phyloP scores from a whole-genome alignment of 2,329 filamentous ascomycete genomes.

The Trichoderma afroharzianum region DNA sequence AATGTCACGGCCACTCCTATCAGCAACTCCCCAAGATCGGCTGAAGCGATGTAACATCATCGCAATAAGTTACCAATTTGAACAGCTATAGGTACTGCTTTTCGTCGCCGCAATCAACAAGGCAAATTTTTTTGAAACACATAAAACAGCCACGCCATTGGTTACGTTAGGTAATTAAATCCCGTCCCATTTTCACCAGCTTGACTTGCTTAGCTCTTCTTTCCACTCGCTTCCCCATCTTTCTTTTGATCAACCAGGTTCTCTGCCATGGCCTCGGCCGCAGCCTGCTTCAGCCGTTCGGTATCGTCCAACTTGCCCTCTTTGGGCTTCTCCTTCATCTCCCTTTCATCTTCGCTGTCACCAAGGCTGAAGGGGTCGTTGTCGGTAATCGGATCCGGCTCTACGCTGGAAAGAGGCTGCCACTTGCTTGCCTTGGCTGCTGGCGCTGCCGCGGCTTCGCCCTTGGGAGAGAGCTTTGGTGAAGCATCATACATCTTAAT shows the following conservation, averaged over 20 bases:
- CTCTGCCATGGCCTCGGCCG: constrained; percentile 58
- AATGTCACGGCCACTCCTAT: neutral
- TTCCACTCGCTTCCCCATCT: constrained; percentile 30
- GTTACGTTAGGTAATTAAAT: neutral
- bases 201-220: constrained; percentile 31
- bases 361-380: constrained; percentile 96
- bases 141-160: constrained; percentile 8
- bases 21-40: neutral
- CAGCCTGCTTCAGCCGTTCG: constrained; percentile 63
- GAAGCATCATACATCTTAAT: constrained; percentile 71
- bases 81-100: neutral
- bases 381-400: constrained; percentile 79
- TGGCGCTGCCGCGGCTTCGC: constrained; percentile 41
- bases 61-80: neutral
- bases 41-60: neutral
- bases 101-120: neutral
- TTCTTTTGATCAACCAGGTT: constrained; percentile 44
- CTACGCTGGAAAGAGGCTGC: constrained; percentile 82
- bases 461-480: constrained; percentile 53
- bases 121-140: neutral
- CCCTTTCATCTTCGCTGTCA: constrained; percentile 91
- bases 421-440: constrained; percentile 82
- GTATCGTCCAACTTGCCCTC: constrained; percentile 53
- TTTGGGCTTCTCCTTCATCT: constrained; percentile 47
- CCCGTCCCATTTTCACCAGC: neutral